phyloP scores from a whole-genome alignment of 2,329 filamentous ascomycete species.

The Colletotrichum tofieldiae region DNA sequence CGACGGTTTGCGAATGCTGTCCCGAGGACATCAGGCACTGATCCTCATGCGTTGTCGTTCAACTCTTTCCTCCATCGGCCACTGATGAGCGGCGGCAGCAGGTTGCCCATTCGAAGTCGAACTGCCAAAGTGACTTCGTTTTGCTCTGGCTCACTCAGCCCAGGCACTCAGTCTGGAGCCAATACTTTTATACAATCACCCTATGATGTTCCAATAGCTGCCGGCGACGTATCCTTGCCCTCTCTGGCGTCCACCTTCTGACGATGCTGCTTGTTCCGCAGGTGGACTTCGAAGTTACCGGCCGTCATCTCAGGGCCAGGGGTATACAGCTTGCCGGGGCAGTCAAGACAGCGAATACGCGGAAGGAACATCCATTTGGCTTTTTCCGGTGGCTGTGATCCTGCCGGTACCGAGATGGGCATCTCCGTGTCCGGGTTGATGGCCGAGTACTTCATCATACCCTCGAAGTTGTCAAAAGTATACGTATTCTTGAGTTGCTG shows the following conservation, averaged over 20 bases:
- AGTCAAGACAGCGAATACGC: slow-evolving; percentile 92
- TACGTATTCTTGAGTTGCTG: slow-evolving; percentile 79
- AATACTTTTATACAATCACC: neutral
- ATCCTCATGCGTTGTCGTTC: neutral
- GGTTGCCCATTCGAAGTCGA: neutral
- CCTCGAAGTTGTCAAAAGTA: slow-evolving; percentile 88
- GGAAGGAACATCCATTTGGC: slow-evolving; percentile 88
- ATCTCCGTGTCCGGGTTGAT: slow-evolving; percentile 81
- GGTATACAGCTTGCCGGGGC: slow-evolving; percentile 94
- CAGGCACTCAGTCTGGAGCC: neutral
- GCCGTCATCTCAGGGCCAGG: slow-evolving; percentile 88
- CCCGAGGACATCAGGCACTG: neutral
- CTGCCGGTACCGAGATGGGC: slow-evolving; percentile 68
- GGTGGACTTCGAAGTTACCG: slow-evolving; percentile 92
- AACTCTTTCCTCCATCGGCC: neutral
- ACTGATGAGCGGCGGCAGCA: neutral
- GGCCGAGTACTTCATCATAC: slow-evolving; percentile 90
- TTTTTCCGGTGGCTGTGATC: slow-evolving; percentile 71
- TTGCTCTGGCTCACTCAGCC: neutral
- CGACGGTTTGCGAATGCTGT: neutral
- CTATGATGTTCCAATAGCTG: slow-evolving; percentile 19
- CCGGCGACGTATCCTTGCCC: slow-evolving; percentile 45
- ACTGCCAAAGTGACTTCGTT: slow-evolving; percentile 11
- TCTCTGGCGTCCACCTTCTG: slow-evolving; percentile 70
- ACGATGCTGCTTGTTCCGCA: slow-evolving; percentile 87